Base-by-base conservation (phyloP, 2,329 filamentous ascomycete genomes). In the Paracamarosporium sp. region DNA sequence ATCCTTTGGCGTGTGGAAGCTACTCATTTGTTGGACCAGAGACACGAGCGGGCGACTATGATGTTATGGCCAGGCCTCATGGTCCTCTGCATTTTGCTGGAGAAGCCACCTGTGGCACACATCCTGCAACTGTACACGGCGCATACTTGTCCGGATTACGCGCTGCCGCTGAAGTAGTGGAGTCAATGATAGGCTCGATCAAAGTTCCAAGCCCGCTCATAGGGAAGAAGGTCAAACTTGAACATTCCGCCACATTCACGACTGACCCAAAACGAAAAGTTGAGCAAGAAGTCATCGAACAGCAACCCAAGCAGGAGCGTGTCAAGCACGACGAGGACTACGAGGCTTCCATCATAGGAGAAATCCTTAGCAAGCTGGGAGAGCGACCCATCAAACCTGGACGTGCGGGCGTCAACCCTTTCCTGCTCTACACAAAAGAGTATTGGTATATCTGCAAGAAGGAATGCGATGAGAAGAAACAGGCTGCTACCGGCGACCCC, bases 51-150 rank as follows among this genome's bases (percentile, higher is more conserved):
- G 90, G 93, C 51, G 95, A 99, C 74, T 99, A 99, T 77, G 92
- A 98, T 73, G 82, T 87, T 30, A 97, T 99, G 91, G 92, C 95
- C 2, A 85, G 86, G 47, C 82, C 90, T 1, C 83, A 97, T 30
- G 93, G 92, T 30, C 96, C 96, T 63, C 81, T 99, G 8, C 92
- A 94, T 77, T 99, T 99, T 76, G 95, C 94, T 15, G 95, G 95
- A 46, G 95, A 99, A 77, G 95, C 97, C 59, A 99, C 96, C 0
- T 97, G 91, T 67, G 93, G 92, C 45, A 97, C 93, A 0, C 93
- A 99, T 73, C 95, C 96, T 12, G 95, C 96, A 30, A 99, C 95
- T 2, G 95, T 99, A 0, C 95, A 99, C 66, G 95, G 95, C 5
- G 96, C 95, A 8, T 99, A 98, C 72, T 82, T 99, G 4, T 97